Evolutionary conservation across 768 basidiomycete genomes (phyloP), one percentile per base, ranked within the genome.

Genomic region (Lactarius pseudohatsudake): DNA sequence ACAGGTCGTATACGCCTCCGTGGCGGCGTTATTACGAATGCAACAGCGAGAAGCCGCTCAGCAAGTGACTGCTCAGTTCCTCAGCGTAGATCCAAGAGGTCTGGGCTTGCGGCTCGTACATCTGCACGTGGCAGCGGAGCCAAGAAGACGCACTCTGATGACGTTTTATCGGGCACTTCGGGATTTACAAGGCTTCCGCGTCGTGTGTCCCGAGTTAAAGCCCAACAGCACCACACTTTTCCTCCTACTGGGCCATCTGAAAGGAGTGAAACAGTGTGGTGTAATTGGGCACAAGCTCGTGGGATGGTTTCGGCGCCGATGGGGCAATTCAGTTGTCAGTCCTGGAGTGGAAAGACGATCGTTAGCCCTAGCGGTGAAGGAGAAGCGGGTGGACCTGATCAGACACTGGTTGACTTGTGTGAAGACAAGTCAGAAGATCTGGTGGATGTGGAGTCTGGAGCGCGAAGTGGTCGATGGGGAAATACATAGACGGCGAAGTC

Each of bases 171-270:
- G 43, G 13, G 67, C 66, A 18, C 55, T 64, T 18, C 62, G 45
- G 28, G 64, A 63, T 76, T 74, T 65, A 71, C 72, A 13, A 72
- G 72, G 55, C 69, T 45, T 69, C 72, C 68, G 80, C 57, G 82
- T 28, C 26, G 20, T 67, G n/a, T 66, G 87, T 72, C 79, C 80
- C 18, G 75, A 75, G 54, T 73, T 92, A 28, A 78, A 73, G 32
- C 90, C 91, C 20, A 85, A 81, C 50, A 77, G 87, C 28, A 80
- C 78, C 22, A 90, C 89, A 5, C 72, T 91, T 22, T 83, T 81
- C 71, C 76, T 87, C 54, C 76, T 91, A 50, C 80, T 92, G 34
- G 77, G 81, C 34, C 78, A 83, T 55, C 77, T 92, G 60, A 76
- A 76, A 53, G 71, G 75, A 57, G 81, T 80, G 40, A 81, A 79